Evolutionary conservation across 345 rosid genomes (phyloP).

Genomic region (Hevea brasiliensis): DNA sequence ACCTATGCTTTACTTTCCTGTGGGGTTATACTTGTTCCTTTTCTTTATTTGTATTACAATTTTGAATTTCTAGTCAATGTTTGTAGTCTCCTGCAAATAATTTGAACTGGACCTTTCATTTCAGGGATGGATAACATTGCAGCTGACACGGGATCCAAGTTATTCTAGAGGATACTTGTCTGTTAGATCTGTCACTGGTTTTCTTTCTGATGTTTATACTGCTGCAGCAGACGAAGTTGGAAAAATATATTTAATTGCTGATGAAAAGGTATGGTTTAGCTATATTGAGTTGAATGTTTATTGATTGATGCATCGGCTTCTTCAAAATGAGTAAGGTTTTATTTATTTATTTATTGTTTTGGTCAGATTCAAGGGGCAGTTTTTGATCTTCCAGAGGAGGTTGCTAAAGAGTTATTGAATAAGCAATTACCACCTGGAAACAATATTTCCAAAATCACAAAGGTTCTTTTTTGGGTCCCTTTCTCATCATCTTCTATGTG

Average conservation of each 20-base stretch:
- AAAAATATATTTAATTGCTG: conserved; percentile 81
- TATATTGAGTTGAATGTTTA: conserved; percentile 1
- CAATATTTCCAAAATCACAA: conserved; percentile 62
- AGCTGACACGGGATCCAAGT: conserved; percentile 72
- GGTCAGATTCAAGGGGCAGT: conserved; percentile 93
- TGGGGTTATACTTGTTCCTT: neutral
- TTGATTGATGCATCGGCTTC: conserved; percentile 8
- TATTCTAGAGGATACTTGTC: conserved; percentile 69
- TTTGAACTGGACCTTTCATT: conserved; percentile 18
- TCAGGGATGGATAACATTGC: conserved; percentile 91
- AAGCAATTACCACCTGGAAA: conserved; percentile 81
- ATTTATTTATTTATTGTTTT: conserved; percentile 27
- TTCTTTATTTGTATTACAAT: neutral
- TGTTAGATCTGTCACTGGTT: conserved; percentile 88
- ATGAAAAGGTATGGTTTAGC: conserved; percentile 60
- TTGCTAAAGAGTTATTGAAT: conserved; percentile 72
- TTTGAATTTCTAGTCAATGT: neutral
- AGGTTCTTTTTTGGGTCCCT: conserved; percentile 43
- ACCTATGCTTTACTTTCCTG: neutral
- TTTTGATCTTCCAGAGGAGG: conserved; percentile 93
- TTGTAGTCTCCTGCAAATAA: conserved; percentile 8
- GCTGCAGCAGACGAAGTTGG: conserved; percentile 93
- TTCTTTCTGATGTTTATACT: conserved; percentile 81
- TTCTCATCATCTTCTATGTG: neutral
- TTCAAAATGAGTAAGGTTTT: conserved; percentile 2